These are phyloP conservation scores for Fusarium citri DNA, from an alignment of 2,329 filamentous ascomycete species.

Conservation along the genomic window DNA sequence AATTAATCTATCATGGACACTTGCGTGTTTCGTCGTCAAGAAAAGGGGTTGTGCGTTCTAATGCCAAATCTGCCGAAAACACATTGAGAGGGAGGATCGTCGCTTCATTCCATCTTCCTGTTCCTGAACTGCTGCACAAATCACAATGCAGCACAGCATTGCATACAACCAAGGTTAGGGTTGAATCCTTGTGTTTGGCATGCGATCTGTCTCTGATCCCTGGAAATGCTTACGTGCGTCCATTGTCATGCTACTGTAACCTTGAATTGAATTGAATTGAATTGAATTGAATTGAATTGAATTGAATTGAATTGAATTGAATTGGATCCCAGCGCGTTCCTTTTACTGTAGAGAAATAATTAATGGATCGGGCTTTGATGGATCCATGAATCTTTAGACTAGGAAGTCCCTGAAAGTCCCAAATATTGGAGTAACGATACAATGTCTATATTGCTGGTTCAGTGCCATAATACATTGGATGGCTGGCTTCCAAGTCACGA, in stretches of 20 bases:
- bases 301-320: neutral
- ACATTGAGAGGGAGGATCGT: slow-evolving; percentile 35
- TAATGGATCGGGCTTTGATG: slow-evolving; percentile 7
- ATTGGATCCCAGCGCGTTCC: slow-evolving; percentile 28
- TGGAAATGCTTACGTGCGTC: slow-evolving; percentile 19
- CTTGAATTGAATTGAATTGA: neutral
- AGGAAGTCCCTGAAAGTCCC: neutral
- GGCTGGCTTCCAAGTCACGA: neutral
- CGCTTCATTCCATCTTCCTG: slow-evolving; percentile 36
- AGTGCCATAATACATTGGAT: neutral
- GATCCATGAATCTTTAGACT: slow-evolving; percentile 8
- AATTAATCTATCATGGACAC: slow-evolving; percentile 31
- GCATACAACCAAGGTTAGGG: slow-evolving; percentile 16
- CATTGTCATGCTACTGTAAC: slow-evolving; percentile 1
- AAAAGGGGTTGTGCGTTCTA: slow-evolving; percentile 37
- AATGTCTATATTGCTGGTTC: neutral
- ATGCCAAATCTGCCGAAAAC: slow-evolving; percentile 12
- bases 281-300: neutral
- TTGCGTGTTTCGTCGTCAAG: slow-evolving; percentile 30
- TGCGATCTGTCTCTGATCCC: slow-evolving; percentile 23
- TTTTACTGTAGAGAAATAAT: slow-evolving; percentile 36
- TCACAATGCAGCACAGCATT: slow-evolving; percentile 14
- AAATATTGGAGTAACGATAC: neutral
- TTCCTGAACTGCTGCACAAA: slow-evolving; percentile 32
- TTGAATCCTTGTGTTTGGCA: slow-evolving; percentile 26